These are phyloP conservation scores for Dryas octopetala DNA, from an alignment of 306 rosid genomes.

Conservation along the genomic window DNA sequence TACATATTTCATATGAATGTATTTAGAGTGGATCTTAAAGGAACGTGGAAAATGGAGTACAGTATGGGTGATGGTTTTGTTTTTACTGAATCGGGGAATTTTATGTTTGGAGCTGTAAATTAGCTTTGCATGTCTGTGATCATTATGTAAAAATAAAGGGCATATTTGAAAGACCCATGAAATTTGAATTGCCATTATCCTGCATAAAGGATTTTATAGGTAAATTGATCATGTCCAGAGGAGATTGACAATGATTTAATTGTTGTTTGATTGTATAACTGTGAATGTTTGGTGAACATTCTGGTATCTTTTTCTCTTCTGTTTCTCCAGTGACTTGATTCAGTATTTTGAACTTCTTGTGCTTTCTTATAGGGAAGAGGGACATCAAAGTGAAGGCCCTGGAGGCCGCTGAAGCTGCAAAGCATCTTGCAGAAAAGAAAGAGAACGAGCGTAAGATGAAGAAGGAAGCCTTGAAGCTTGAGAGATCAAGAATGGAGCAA, in stretches of 20 bases:
- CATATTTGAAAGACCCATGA: not conserved
- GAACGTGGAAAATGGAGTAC: not conserved
- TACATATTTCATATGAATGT: not conserved
- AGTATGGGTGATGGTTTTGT: not conserved
- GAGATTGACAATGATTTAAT: not conserved
- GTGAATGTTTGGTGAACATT: not conserved
- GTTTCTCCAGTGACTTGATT: not conserved
- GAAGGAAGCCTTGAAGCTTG: conserved; percentile 70
- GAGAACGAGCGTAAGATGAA: conserved; percentile 89
- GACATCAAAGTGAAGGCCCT: conserved; percentile 83
- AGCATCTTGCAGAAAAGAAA: conserved; percentile 73
- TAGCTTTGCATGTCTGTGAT: not conserved
- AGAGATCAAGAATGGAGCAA: conserved; percentile 66
- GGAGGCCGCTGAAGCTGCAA: conserved; percentile 87
- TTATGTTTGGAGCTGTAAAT: not conserved
- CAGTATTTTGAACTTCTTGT: conserved; percentile 24
- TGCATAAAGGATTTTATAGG: not conserved
- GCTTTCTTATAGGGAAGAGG: conserved; percentile 67
- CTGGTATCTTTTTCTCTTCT: not conserved
- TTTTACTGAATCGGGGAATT: not conserved
- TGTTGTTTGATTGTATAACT: not conserved
- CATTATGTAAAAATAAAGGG: not conserved
- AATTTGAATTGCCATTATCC: not conserved
- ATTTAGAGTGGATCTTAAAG: not conserved
- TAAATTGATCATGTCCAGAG: not conserved